Percentiles rank a stretch among this genome's conserved stretches.
Conservation (phyloP, 2,329 filamentous ascomycete species). For the Colletotrichum sp. region DNA sequence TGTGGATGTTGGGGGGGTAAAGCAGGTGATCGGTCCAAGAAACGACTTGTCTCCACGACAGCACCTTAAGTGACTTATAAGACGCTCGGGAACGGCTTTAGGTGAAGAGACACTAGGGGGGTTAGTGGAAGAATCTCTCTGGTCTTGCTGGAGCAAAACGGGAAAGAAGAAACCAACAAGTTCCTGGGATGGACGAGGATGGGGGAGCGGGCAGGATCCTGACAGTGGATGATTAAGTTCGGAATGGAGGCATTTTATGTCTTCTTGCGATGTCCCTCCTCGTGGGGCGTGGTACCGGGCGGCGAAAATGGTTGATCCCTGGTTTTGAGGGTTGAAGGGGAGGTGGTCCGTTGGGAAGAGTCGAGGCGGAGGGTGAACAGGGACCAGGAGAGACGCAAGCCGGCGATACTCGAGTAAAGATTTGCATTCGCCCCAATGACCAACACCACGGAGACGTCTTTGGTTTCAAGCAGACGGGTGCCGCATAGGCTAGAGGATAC, state of each 20-base stretch:
- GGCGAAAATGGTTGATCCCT: conserved; percentile 21
- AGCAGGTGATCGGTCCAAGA: conserved; percentile 25
- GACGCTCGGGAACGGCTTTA: conserved; percentile 11
- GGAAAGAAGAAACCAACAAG: conserved; percentile 21
- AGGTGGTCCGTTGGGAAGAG: conserved; percentile 15
- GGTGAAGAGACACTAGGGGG: conserved; percentile 16
- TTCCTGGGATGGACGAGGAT: conserved; percentile 21
- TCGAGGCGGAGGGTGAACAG: conserved; percentile 19
- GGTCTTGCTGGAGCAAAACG: conserved; percentile 24
- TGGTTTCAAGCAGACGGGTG: conserved; percentile 22
- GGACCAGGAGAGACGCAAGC: conserved; percentile 21
- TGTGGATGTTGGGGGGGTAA: conserved; percentile 16
- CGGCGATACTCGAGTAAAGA: conserved; percentile 18
- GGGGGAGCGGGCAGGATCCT: conserved; percentile 18
- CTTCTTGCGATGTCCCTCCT: conserved; percentile 18
- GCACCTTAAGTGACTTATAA: conserved; percentile 20
- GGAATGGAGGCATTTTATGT: conserved; percentile 27
- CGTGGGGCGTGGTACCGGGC: conserved; percentile 14
- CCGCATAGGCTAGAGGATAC: conserved; percentile 21
- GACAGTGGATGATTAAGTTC: conserved; percentile 19
- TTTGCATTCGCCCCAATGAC: conserved; percentile 22
- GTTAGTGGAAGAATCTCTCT: conserved; percentile 21
- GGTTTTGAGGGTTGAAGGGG: conserved; percentile 10
- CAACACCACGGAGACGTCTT: conserved; percentile 18
- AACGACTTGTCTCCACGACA: conserved; percentile 23